phyloP scores from a whole-genome alignment of 2,329 filamentous ascomycete species.

The Pyrenophora seminiperda region DNA sequence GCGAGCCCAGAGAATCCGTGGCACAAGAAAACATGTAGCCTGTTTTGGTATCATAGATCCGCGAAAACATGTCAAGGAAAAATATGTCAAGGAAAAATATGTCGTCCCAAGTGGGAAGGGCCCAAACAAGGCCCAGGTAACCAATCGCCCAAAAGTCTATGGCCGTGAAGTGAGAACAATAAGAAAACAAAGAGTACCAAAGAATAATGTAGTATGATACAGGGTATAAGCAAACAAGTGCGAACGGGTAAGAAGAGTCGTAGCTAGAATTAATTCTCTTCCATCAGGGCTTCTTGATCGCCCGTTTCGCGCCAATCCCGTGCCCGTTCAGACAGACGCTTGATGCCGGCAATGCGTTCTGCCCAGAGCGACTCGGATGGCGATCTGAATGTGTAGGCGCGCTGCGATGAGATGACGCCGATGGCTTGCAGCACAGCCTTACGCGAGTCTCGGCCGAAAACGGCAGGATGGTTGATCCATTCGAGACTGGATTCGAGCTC shows the following conservation, averaged over 20 bases:
- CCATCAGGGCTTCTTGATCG: conserved; percentile 68
- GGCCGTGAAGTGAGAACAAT: conserved; percentile 17
- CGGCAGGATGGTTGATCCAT: conserved; percentile 96
- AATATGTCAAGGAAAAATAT: conserved; percentile 12
- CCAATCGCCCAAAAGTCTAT: conserved; percentile 19
- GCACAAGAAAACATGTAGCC: conserved; percentile 14
- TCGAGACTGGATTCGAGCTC: conserved; percentile 90
- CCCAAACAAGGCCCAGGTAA: conserved; percentile 7
- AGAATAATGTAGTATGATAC: conserved; percentile 27
- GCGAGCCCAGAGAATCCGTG: conserved; percentile 19
- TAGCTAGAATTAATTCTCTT: conserved; percentile 50
- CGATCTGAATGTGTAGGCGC: conserved; percentile 91
- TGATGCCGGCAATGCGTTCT: conserved; percentile 77
- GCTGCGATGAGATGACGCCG: conserved; percentile 92
- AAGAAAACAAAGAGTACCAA: conserved; percentile 11
- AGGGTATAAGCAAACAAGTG: conserved; percentile 25
- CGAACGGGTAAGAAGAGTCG: conserved; percentile 12
- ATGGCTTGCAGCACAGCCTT: conserved; percentile 97
- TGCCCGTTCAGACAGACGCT: conserved; percentile 78
- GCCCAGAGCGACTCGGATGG: conserved; percentile 91
- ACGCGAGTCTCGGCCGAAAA: conserved; percentile 90
- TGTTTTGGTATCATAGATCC: conserved; percentile 29
- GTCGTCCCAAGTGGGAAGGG: conserved; percentile 13
- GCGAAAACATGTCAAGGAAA: conserved; percentile 13
- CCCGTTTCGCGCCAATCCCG: conserved; percentile 90